Evolutionary conservation across 768 basidiomycete genomes (phyloP).

Genomic region (Cyclocybe cylindracea): DNA sequence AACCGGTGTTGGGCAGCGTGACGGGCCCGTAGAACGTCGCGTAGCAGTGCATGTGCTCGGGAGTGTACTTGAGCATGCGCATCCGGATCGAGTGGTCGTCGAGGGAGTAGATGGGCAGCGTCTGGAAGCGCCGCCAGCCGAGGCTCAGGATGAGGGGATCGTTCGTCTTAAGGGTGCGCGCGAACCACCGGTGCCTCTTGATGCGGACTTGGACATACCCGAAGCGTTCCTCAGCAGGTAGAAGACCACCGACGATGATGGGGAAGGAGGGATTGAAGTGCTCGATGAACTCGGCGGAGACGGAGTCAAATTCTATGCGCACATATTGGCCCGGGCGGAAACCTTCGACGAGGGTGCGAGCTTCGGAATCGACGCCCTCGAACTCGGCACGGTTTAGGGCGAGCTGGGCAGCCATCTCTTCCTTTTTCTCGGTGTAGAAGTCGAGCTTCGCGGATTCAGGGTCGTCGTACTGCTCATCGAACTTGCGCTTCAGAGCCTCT

Average conservation of each 20-base stretch:
- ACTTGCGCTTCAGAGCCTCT: conserved; percentile 89
- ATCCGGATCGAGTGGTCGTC: conserved; percentile 98
- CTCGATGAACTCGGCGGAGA: conserved; percentile 91
- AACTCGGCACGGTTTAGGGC: conserved; percentile 87
- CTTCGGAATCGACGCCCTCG: conserved; percentile 70
- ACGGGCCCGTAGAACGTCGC: conserved; percentile 97
- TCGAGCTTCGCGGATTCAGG: conserved; percentile 76
- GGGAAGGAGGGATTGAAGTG: conserved; percentile 93
- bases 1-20: conserved; percentile 89
- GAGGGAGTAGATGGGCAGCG: conserved; percentile 90
- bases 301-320: conserved; percentile 81
- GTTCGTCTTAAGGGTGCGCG: conserved; percentile 91
- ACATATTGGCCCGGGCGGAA: conserved; percentile 90
- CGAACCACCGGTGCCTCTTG: conserved; percentile 95
- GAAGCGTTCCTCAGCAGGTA: conserved; percentile 88
- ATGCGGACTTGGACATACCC: conserved; percentile 94
- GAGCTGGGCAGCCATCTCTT: conserved; percentile 84
- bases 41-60: conserved; percentile 99
- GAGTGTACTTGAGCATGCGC: conserved; percentile 99
- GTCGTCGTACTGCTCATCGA: conserved; percentile 96
- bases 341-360: conserved; percentile 86
- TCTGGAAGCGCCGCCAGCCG: conserved; percentile 98
- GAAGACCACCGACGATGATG: conserved; percentile 88
- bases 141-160: conserved; percentile 95
- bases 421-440: conserved; percentile 92